Base-by-base conservation (phyloP, 2,329 filamentous ascomycete species). In the Cercospora sp. region DNA sequence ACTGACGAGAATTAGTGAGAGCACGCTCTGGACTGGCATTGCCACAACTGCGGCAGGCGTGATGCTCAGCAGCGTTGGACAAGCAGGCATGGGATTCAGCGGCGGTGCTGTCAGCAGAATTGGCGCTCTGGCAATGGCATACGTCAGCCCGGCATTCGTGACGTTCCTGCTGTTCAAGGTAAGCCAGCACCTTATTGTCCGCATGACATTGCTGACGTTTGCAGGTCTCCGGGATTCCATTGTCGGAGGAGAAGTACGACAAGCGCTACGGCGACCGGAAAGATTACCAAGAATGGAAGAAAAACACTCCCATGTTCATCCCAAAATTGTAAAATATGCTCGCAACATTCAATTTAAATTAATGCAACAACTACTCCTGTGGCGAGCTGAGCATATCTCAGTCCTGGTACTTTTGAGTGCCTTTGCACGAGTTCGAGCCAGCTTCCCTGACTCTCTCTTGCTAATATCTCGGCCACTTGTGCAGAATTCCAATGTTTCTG, bases 211-310 rank as follows among this genome's bases (percentile, higher is more conserved):
- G 20, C 57, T 53, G 28, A 36, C 7, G 9, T 39, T 10, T 57
- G 1, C 53, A 80, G 79, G 79, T 81, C 2, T 80, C 78, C 53
- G 89, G 89, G 6, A 83, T 91, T 28, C 88, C 89, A 4, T 72
- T 91, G 77, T 90, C 87, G 71, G 89, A 91, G 81, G 82, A 81
- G 51, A 91, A 91, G 80, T 91, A 91, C 74, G 87, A 91, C 77
- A 83, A 87, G 78, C 81, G 81, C 63, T 91, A 87, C 73, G 89
- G 88, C 0, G 81, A 88, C 69, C 81, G 86, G 48, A 85, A 87
- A 78, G 89, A 90, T 69, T 91, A 91, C 74, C 84, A 87, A 75
- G 81, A 86, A 76, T 91, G 89, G 89, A 90, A 90, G 82, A 80
- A 82, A 78, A 86, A 87, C 73, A 90, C 87, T 18, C 87, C 88